phyloP scores from a whole-genome alignment of 208 protist species.

The Crithidia brevicula region DNA sequence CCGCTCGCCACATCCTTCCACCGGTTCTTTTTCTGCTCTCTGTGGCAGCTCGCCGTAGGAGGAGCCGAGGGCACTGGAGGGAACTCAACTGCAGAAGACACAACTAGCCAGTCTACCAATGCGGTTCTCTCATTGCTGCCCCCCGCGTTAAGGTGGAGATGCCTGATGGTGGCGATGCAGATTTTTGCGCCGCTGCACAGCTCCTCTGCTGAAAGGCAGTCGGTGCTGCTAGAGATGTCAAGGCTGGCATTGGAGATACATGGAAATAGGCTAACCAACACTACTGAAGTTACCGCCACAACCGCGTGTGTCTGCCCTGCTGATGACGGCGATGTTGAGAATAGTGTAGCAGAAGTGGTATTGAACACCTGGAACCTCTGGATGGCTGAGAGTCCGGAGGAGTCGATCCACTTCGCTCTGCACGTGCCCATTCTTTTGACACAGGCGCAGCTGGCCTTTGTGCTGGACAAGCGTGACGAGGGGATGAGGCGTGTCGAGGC shows the following conservation, averaged over 20 bases:
- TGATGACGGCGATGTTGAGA: not conserved
- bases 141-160: conserved; percentile 8
- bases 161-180: conserved; percentile 11
- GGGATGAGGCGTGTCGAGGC: not conserved
- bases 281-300: too few relatives aligned
- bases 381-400: not conserved
- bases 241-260: not conserved
- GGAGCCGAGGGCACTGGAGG: not conserved
- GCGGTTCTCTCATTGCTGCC: conserved; percentile 2
- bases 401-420: not conserved
- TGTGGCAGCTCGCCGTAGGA: conserved; percentile 15
- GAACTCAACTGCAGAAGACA: not conserved
- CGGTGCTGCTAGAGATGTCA: conserved; percentile 27
- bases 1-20: not conserved
- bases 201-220: conserved; percentile 19
- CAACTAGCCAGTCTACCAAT: too few relatives aligned
- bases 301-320: too few relatives aligned
- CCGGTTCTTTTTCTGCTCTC: conserved; percentile 29
- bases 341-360: not conserved
- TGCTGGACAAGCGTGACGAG: conserved; percentile 4
- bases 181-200: conserved; percentile 5
- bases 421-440: not conserved
- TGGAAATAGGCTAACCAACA: too few relatives aligned
- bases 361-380: conserved; percentile 9
- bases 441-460: conserved; percentile 25